Conservation (phyloP, 2,329 filamentous ascomycete species). For the Phaeosphaeriaceae sp. region DNA sequence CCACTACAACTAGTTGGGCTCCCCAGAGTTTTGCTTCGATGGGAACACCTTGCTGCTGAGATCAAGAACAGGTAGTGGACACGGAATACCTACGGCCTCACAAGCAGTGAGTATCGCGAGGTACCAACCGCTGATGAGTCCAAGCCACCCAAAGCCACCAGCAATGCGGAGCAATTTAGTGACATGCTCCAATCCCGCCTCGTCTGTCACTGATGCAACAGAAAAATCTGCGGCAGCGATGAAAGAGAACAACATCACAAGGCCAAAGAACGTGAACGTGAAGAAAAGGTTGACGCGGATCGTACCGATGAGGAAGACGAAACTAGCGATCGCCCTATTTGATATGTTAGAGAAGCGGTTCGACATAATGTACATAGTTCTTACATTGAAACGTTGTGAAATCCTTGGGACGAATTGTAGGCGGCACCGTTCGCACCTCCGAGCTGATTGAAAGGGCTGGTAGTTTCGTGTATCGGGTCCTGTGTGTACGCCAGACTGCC, state of each 20-base stretch:
- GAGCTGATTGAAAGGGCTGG: constrained; percentile 16
- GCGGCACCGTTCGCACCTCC: constrained; percentile 25
- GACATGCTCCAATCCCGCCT: constrained; percentile 22
- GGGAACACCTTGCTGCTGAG: constrained; percentile 27
- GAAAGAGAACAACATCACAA: constrained; percentile 26
- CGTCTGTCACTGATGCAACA: constrained; percentile 14
- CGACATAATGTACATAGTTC: neutral
- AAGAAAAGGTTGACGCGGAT: constrained; percentile 29
- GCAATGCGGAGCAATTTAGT: constrained; percentile 19
- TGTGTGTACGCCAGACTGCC: constrained; percentile 27
- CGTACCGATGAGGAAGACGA: constrained; percentile 25
- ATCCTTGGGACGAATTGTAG: constrained; percentile 29
- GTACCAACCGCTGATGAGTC: constrained; percentile 25
- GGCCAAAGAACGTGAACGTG: constrained; percentile 22
- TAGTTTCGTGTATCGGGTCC: constrained; percentile 24
- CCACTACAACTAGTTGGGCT: neutral
- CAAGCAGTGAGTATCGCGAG: constrained; percentile 26
- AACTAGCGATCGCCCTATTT: constrained; percentile 23
- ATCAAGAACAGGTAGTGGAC: constrained; percentile 26
- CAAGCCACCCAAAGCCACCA: constrained; percentile 23
- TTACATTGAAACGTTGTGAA: constrained; percentile 29
- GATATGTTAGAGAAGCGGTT: neutral
- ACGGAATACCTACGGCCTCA: constrained; percentile 26
- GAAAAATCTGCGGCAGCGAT: constrained; percentile 25
- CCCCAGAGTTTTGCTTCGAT: constrained; percentile 4